Conservation (phyloP, 1,284 basidiomycete genomes). For the Pterulicium gracile region DNA sequence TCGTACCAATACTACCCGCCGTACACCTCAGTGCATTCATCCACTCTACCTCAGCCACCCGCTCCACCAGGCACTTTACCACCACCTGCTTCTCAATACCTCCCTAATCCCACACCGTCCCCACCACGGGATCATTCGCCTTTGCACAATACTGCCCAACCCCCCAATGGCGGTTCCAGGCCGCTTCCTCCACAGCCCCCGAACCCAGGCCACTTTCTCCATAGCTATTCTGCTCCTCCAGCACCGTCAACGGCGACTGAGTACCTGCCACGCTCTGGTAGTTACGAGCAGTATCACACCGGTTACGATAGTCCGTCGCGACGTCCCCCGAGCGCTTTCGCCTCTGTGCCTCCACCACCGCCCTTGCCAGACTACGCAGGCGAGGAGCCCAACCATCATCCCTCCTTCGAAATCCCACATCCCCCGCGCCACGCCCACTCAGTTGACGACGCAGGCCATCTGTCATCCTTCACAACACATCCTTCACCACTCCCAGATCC, state of each 20-base stretch:
- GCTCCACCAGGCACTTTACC: slow-evolving; percentile 9
- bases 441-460: not conserved
- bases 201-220: not conserved
- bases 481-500: not conserved
- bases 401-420: not conserved
- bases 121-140: slow-evolving; percentile 11
- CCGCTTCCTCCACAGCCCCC: slow-evolving; percentile 2
- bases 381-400: no score
- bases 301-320: not conserved
- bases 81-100: not conserved
- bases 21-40: no score
- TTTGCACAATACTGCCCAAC: no score
- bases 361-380: no score
- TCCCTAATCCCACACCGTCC: slow-evolving; percentile 6
- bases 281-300: not conserved
- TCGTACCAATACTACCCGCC: slow-evolving; percentile 28
- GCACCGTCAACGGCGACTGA: not conserved
- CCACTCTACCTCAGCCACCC: slow-evolving; percentile 14
- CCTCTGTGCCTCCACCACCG: not conserved
- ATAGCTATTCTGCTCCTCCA: not conserved
- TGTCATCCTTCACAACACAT: no score
- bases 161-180: not conserved
- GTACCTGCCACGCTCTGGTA: not conserved
- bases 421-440: not conserved
- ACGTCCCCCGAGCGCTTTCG: not conserved